Evolutionary conservation across 495 filamentous ascomycete species (phyloP), one percentile per base, ranked within the genome.

Genomic region (Pseudoneurospora amorphoporcata): DNA sequence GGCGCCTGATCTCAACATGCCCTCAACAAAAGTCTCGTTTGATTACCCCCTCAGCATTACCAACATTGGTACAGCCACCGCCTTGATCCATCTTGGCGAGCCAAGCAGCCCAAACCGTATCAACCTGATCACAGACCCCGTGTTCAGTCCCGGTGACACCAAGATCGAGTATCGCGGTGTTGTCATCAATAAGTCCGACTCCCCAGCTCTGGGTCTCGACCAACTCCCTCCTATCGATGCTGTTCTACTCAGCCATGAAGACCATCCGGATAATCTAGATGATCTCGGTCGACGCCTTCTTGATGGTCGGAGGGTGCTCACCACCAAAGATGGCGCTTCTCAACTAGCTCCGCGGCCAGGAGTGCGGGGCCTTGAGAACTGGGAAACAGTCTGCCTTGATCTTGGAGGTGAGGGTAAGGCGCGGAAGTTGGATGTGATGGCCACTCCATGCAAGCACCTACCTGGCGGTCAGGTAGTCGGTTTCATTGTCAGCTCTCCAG

Each of bases 221-320:
- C 40, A 84, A 4, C 79, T 88, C 0, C 86, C 87, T 2, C 77
- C 77, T 8, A 86, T 88, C 73, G 86, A 87, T 39, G 84, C 82
- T 14, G 76, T 88, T 3, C 79, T 89, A 7, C 81, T 89, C 16
- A 85, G 83, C 76, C 86, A 89, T 71, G 87, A 88, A 77, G 86
- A 88, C 75, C 86, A 89, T 71, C 80, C 81, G 0, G 86, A 88
- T 72, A 89, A 87, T 73, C 81, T 89, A 0, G 86, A 88, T 42
- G 78, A 80, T 32, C 73, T 73, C 2, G 80, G 82, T 10, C 81
- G 80, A 17, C 40, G 45, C 19, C 78, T 87, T 0, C 82, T 89
- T 37, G 78, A 88, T 69, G 86, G 85, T 8, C 83, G 84, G 9
- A 76, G 70, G 5, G 85, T 88, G 10, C 77, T 88, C 17, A 88